A percentile compares a stretch with the other conserved stretches of the same genome.
Evolutionary conservation across 2,329 filamentous ascomycete genomes (phyloP).

Genomic region (Phoma sp.): DNA sequence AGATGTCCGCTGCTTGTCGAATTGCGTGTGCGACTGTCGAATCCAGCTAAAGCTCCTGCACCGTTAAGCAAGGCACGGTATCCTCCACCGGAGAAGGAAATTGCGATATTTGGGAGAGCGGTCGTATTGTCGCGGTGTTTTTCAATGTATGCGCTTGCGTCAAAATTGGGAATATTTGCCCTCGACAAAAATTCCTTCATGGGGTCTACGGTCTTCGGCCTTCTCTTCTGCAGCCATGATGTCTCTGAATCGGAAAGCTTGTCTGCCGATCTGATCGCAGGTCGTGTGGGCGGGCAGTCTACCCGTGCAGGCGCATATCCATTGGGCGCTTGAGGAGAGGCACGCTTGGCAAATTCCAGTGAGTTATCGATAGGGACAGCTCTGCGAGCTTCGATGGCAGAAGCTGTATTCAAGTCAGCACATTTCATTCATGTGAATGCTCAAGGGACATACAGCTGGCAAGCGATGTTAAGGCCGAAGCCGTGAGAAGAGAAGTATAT

Average conservation of each 20-base stretch:
- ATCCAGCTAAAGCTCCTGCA: slow-evolving; percentile 78
- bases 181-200: slow-evolving; percentile 75
- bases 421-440: neutral
- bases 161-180: slow-evolving; percentile 77
- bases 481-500: slow-evolving; percentile 32
- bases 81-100: slow-evolving; percentile 83
- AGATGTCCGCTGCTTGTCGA: slow-evolving; percentile 70
- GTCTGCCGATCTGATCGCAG: slow-evolving; percentile 69
- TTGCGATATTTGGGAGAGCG: slow-evolving; percentile 70
- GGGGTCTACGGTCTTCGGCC: slow-evolving; percentile 74
- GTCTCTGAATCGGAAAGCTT: slow-evolving; percentile 71
- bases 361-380: slow-evolving; percentile 23
- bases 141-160: slow-evolving; percentile 75
- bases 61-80: slow-evolving; percentile 87
- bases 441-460: slow-evolving; percentile 35
- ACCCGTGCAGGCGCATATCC: slow-evolving; percentile 74
- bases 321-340: slow-evolving; percentile 63
- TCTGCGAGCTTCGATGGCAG: slow-evolving; percentile 17
- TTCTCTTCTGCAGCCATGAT: slow-evolving; percentile 73
- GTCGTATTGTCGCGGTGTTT: slow-evolving; percentile 61
- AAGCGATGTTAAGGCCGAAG: slow-evolving; percentile 37
- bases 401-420: neutral
- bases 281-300: slow-evolving; percentile 71
- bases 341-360: slow-evolving; percentile 45
- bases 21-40: slow-evolving; percentile 73